Percentiles rank a stretch among this genome's conserved stretches.
Evolutionary conservation across 2,329 filamentous ascomycete species (phyloP).

Genomic region (Aureobasidium musti): DNA sequence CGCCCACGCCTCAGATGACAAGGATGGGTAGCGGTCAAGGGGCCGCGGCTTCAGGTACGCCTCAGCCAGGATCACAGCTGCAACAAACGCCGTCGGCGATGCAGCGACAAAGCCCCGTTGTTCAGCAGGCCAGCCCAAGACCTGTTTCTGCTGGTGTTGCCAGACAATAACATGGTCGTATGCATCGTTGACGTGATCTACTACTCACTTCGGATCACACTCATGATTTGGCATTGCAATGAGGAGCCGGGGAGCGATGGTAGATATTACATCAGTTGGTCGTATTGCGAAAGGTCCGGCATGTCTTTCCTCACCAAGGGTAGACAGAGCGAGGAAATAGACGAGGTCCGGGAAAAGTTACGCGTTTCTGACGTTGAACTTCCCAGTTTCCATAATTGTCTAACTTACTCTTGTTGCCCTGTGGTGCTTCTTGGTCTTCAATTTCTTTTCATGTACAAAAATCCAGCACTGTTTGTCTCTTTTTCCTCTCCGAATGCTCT

Average conservation of each 20-base stretch:
- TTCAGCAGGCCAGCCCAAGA: constrained; percentile 39
- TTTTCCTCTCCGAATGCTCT: background rate
- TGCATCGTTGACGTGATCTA: background rate
- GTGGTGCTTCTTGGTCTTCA: background rate
- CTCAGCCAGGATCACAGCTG: constrained; percentile 26
- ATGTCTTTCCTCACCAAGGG: background rate
- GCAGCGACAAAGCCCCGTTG: constrained; percentile 38
- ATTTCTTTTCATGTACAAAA: background rate
- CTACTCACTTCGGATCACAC: too few species aligned
- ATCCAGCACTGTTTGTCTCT: background rate
- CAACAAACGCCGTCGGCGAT: constrained; percentile 33
- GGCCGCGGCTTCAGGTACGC: background rate
- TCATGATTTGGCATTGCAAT: background rate
- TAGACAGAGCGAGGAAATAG: background rate
- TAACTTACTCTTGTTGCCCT: background rate
- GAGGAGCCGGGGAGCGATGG: background rate
- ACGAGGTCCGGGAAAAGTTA: background rate
- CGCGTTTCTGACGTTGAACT: background rate
- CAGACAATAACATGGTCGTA: constrained; percentile 33
- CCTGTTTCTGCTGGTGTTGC: constrained; percentile 40
- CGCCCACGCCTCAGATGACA: constrained; percentile 40
- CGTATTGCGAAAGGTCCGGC: background rate
- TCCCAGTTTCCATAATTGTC: background rate
- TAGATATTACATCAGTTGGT: background rate
- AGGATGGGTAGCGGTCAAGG: constrained; percentile 38